Percentiles rank a stretch among this genome's conserved stretches.
Evolutionary conservation across 2,329 filamentous ascomycete species (phyloP).

Genomic region (Pseudopyricularia cyperi): DNA sequence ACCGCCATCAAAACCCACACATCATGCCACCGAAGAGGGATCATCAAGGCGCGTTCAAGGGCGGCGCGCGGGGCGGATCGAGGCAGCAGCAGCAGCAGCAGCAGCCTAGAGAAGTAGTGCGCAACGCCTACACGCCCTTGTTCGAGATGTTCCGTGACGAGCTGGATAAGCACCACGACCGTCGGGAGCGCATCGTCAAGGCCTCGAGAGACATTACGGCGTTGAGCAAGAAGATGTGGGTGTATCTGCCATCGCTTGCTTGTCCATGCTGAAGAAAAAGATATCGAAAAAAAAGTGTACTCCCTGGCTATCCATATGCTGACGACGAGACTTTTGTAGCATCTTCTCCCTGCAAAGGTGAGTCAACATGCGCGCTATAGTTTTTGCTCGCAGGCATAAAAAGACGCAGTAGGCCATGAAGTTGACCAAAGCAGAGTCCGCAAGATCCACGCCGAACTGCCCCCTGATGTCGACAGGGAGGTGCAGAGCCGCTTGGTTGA

Average conservation of each 20-base stretch:
- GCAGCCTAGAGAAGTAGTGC: constrained; percentile 22
- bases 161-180: constrained; percentile 88
- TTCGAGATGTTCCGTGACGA: constrained; percentile 79
- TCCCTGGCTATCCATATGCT: too few species aligned
- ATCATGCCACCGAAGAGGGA: constrained; percentile 2
- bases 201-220: constrained; percentile 85
- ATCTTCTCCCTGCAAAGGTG: constrained; percentile 2
- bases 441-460: constrained; percentile 47
- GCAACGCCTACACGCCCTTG: constrained; percentile 51
- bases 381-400: background rate
- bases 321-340: background rate
- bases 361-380: background rate
- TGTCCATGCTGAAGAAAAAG: background rate
- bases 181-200: constrained; percentile 81
- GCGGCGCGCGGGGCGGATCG: background rate
- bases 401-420: background rate
- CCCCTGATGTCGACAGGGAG: constrained; percentile 55
- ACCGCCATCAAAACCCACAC: background rate
- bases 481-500: constrained; percentile 55
- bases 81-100: constrained; percentile 5
- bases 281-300: background rate
- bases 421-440: constrained; percentile 40
- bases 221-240: constrained; percentile 67
- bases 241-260: too few species aligned
- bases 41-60: constrained; percentile 1